Base-by-base conservation (phyloP, 352 stramenopile genomes). In the Pythium phragmitis region DNA sequence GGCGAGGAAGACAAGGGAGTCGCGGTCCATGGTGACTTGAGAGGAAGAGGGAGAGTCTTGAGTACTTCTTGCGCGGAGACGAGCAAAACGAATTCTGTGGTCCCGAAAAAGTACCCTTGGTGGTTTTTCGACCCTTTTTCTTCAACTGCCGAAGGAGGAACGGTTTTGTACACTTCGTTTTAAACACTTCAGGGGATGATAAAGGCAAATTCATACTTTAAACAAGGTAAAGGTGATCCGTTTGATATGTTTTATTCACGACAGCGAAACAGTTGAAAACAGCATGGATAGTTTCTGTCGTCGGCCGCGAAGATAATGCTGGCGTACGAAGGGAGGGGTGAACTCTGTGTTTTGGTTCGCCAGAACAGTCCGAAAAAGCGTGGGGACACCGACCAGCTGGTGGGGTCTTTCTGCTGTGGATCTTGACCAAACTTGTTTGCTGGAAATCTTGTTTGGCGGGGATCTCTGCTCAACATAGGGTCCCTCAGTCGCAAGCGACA, bases 1-100 rank as follows among this genome's bases (percentile, higher is more conserved):
- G 60, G 87, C 85, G 55, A 96, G 80, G 75, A 89, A 91, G 36
- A 92, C 81, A 57, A 90, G 82, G 28, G 80, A 82, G 69, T 89
- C 78, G 34, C 85, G 85, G 77, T 93, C 84, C 83, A 92, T 92
- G 26, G 39, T 77, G 54, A 16, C 54, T 56, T 48, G 21, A 47
- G 37, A 51, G n/a, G 26, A 57, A 39, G 36, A 65, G 37, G 63
- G 57, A 33, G 19, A 33, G 56, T 28, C 43, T 70, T 34, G 55
- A 65, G 58, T 58, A 58, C 42, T 68, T 68, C 71, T 75, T 72
- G 73, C 68, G 75, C 64, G 49, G 43, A 63, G 64, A 49, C 19
- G 55, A 67, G 78, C 69, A 85, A 87, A 87, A 80, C 69, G 74
- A 72, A 85, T 79, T 77, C 76, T 87, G 78, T 69, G 71, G 72